A percentile compares a stretch with the other conserved stretches of the same genome.
These are phyloP conservation scores for Ogataea kodamae DNA, from an alignment of 805 yeast species.

Conservation along the genomic window DNA sequence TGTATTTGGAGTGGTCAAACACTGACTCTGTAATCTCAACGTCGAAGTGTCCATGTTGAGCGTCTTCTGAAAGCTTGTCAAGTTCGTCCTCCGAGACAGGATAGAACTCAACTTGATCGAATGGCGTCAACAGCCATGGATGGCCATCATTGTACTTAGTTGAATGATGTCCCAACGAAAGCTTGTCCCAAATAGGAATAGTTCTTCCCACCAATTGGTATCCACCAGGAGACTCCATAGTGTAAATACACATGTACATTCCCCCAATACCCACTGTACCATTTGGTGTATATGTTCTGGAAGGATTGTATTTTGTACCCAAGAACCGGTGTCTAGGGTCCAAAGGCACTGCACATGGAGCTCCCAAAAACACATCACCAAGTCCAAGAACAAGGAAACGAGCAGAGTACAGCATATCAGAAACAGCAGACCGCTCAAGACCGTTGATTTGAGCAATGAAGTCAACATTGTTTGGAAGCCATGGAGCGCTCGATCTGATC, in stretches of 20 bases:
- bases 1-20: conserved; percentile 78
- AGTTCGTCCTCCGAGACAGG: conserved; percentile 86
- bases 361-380: conserved; percentile 96
- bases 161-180: conserved; percentile 67
- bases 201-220: conserved; percentile 96
- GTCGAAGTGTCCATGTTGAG: conserved; percentile 73
- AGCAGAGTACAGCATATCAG: conserved; percentile 84
- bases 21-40: conserved; percentile 73
- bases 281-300: conserved; percentile 92
- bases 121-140: conserved; percentile 91
- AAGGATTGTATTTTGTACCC: conserved; percentile 94
- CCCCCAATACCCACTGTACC: conserved; percentile 99
- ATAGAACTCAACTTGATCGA: conserved; percentile 92
- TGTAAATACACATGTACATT: conserved; percentile 97
- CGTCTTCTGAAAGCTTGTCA: conserved; percentile 66
- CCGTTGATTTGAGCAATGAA: conserved; percentile 89
- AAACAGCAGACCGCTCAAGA: conserved; percentile 68
- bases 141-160: conserved; percentile 40
- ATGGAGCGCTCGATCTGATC: conserved; percentile 88
- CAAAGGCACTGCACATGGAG: conserved; percentile 97
- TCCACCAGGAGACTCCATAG: conserved; percentile 99
- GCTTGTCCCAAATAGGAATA: conserved; percentile 96
- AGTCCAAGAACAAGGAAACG: conserved; percentile 89
- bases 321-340: conserved; percentile 93
- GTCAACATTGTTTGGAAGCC: conserved; percentile 97